These are phyloP conservation scores for Leccinum aurantiacum DNA, from an alignment of 768 basidiomycete genomes.

Conservation along the genomic window DNA sequence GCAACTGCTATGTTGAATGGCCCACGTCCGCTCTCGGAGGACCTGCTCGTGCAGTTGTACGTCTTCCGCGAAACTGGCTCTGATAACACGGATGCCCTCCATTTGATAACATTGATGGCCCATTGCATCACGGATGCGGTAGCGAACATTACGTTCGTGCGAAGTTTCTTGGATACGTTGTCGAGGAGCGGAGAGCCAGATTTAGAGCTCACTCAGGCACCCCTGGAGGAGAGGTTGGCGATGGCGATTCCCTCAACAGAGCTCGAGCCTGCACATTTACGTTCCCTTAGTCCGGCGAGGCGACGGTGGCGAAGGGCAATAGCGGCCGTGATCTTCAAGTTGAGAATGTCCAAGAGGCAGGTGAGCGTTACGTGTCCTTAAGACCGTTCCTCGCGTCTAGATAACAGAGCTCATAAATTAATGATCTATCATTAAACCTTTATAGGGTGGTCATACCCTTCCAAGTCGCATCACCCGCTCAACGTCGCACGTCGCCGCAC, in stretches of 20 bases:
- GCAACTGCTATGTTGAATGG: slow-evolving; percentile 35
- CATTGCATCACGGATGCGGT: slow-evolving; percentile 55
- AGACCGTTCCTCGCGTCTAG: neutral
- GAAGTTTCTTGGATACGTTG: slow-evolving; percentile 47
- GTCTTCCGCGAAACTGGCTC: slow-evolving; percentile 36
- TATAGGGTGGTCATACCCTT: slow-evolving; percentile 58
- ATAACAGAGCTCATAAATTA: neutral
- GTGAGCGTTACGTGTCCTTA: slow-evolving; percentile 28
- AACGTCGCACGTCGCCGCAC: slow-evolving; percentile 39
- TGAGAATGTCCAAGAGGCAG: slow-evolving; percentile 34
- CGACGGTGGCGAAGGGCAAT: slow-evolving; percentile 49
- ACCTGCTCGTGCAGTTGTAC: slow-evolving; percentile 42
- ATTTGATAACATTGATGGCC: slow-evolving; percentile 45
- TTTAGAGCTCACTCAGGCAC: slow-evolving; percentile 12
- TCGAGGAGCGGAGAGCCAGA: neutral
- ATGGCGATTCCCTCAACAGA: slow-evolving; percentile 41
- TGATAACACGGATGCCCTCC: slow-evolving; percentile 36
- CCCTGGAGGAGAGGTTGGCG: slow-evolving; percentile 41
- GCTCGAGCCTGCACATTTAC: slow-evolving; percentile 33
- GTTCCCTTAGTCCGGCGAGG: slow-evolving; percentile 34
- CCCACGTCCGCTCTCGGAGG: slow-evolving; percentile 40
- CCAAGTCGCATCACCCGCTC: slow-evolving; percentile 41
- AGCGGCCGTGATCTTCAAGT: slow-evolving; percentile 37
- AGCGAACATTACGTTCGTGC: slow-evolving; percentile 41
- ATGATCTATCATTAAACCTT: slow-evolving; percentile 38